Evolutionary conservation across 164 flowering plant genomes (phyloP).

Genomic region (Magnolia sinica): DNA sequence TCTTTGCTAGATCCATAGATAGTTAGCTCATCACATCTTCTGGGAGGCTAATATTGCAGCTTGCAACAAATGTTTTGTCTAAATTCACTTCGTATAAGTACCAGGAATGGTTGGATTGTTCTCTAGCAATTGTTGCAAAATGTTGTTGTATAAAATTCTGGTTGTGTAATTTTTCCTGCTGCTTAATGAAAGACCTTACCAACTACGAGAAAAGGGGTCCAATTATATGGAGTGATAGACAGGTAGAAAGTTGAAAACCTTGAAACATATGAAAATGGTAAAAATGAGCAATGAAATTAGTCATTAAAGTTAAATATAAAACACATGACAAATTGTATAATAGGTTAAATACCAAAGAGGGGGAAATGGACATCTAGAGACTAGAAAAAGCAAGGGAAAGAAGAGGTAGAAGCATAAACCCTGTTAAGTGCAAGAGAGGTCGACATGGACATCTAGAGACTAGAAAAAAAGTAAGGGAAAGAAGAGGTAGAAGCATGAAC

Average conservation of each 20-base stretch:
- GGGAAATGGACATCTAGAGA: background rate
- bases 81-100: no score
- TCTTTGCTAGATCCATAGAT: no score
- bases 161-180: background rate
- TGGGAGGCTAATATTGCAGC: no score
- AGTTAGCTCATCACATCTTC: no score
- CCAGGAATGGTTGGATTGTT: no score
- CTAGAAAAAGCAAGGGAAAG: background rate
- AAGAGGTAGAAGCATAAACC: no score
- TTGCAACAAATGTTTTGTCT: no score
- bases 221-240: background rate
- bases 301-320: background rate
- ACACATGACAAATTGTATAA: background rate
- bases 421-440: no score
- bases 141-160: background rate
- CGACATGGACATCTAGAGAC: no score
- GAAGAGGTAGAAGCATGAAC: no score
- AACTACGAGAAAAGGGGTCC: background rate
- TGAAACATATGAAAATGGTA: background rate
- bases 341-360: background rate
- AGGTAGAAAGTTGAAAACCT: background rate
- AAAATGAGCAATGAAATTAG: no score
- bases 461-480: no score
- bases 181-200: background rate
- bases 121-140: background rate